These are phyloP conservation scores for Clavispora carvajalis DNA, from an alignment of 805 yeast genomes.

Conservation along the genomic window DNA sequence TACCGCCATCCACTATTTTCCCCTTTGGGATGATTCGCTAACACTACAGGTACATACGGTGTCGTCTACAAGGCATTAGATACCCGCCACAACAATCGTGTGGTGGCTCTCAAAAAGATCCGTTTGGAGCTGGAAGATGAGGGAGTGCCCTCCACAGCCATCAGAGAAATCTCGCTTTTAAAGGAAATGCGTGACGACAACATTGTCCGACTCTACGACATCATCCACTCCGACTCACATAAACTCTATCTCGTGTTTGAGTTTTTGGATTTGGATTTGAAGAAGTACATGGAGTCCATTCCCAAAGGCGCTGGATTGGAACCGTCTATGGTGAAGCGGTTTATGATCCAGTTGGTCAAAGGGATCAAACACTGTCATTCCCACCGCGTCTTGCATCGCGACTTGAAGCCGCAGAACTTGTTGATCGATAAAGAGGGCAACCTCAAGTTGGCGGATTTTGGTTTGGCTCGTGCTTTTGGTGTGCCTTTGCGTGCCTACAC, in stretches of 20 bases:
- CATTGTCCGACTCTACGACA: constrained; percentile 86
- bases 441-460: constrained; percentile 66
- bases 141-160: constrained; percentile 98
- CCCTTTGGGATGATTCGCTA: constrained; percentile 6
- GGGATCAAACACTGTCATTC: constrained; percentile 94
- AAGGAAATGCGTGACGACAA: constrained; percentile 93
- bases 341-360: constrained; percentile 84
- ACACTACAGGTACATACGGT: constrained; percentile 74
- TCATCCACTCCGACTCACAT: constrained; percentile 91
- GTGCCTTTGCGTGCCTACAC: constrained; percentile 96
- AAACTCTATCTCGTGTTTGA: constrained; percentile 92
- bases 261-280: constrained; percentile 88
- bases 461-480: constrained; percentile 95
- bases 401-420: constrained; percentile 92
- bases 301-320: constrained; percentile 91
- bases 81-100: constrained; percentile 80
- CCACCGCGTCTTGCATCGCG: constrained; percentile 91
- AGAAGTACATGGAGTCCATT: constrained; percentile 93
- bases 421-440: constrained; percentile 94
- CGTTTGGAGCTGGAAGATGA: constrained; percentile 95
- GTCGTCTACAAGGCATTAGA: constrained; percentile 96
- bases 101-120: constrained; percentile 93
- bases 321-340: constrained; percentile 82
- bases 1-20: neutral
- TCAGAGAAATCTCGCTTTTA: constrained; percentile 88